Conservation (phyloP, 805 yeast species). For the Wickerhamomyces canadensis region DNA sequence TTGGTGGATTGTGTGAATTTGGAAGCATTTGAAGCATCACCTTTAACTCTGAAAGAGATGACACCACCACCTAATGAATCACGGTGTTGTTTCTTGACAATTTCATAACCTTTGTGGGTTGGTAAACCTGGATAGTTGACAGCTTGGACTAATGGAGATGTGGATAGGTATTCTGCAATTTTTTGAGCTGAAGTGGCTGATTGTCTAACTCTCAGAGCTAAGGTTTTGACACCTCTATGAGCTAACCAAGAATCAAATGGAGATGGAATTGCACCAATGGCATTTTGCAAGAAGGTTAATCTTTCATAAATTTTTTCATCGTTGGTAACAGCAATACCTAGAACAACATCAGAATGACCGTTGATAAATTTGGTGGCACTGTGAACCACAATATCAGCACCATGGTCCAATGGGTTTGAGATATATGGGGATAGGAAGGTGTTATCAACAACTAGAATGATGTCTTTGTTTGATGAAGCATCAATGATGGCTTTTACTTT, state of each 20-base stretch:
- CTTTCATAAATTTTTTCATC: constrained; percentile 51
- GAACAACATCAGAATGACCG: constrained; percentile 89
- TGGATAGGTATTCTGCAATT: constrained; percentile 59
- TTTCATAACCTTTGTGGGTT: constrained; percentile 54
- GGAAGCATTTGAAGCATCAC: constrained; percentile 74
- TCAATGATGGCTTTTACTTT: constrained; percentile 53
- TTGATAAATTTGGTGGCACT: constrained; percentile 87
- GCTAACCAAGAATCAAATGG: constrained; percentile 92
- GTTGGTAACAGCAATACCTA: constrained; percentile 78
- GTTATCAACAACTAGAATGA: constrained; percentile 75
- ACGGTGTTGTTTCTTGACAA: constrained; percentile 73
- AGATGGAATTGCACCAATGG: constrained; percentile 84
- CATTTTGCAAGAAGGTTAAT: constrained; percentile 77
- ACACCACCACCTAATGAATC: constrained; percentile 88
- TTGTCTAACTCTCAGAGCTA: constrained; percentile 72
- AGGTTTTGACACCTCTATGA: constrained; percentile 85
- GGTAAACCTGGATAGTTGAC: constrained; percentile 85
- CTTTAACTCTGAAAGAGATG: constrained; percentile 80
- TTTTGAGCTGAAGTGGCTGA: constrained; percentile 60
- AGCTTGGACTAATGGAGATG: constrained; percentile 46
- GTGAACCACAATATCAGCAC: constrained; percentile 86
- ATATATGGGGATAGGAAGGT: constrained; percentile 84
- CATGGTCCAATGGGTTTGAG: constrained; percentile 75
- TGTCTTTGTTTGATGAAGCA: constrained; percentile 42
- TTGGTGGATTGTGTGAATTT: constrained; percentile 68